Base-by-base conservation (phyloP, 164 flowering plant genomes). In the Chimonanthus praecox region DNA sequence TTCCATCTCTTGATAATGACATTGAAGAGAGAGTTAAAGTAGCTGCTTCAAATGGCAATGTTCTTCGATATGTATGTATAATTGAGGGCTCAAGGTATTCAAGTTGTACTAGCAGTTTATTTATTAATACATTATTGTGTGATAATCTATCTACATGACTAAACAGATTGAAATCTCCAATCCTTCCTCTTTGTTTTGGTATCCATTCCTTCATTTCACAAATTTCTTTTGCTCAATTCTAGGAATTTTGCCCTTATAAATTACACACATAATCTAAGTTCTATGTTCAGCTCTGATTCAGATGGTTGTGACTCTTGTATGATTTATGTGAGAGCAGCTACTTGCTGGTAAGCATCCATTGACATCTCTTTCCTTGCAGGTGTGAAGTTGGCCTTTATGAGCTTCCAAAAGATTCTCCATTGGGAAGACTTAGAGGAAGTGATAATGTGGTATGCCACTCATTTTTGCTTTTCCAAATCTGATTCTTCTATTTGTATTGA, bases 381-480 rank as follows among this genome's bases (percentile, higher is more conserved):
- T 89, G 92, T 85, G 83, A 86, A 74, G 97, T 94, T 83, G 98
- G 98, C 48, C 84, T 94, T 75, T 86, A 82, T 79, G 97, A 92
- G 78, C 80, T 92, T 72, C 90, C 97, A 18, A 88, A 85, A 80
- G 72, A 84, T 77, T 89, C 97, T 71, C 79, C 97, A 69, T 80
- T 94, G 79, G 98, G 98, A 69, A 83, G 94, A 81, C 74, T 92
- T 77, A 83, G 85, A 83, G 98, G 98, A 80, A 94, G 97, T 71
- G 94, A 92, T 78, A 94, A 92, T 83, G 84, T 92, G 87, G 98
- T 92, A 84, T 74, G 83, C 61, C 43, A 43, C n/a, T 47, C 3
- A 62, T 48, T 18, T 46, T 20, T 46, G 16, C 47, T 44, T 13
- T 50, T 51, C 9, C 13, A 66, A 46, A 8, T 8, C 21, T 63